Evolutionary conservation across 2,329 filamentous ascomycete genomes (phyloP).

Genomic region (Dendryphion nanum): DNA sequence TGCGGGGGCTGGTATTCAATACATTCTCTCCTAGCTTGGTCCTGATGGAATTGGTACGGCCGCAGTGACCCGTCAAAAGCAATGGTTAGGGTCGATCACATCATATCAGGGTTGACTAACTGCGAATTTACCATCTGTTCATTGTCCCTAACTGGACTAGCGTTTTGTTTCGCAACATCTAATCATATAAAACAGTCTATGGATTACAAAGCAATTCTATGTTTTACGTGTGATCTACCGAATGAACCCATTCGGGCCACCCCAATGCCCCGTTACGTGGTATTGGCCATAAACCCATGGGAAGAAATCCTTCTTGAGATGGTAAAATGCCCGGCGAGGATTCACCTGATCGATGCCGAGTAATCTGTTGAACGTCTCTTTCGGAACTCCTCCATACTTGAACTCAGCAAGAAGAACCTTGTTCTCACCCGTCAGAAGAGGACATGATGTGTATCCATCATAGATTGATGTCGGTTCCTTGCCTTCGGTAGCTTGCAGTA

Average conservation of each 20-base stretch:
- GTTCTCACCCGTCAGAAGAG: constrained; percentile 50
- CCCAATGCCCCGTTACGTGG: constrained; percentile 64
- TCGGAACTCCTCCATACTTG: constrained; percentile 62
- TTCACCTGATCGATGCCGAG: constrained; percentile 58
- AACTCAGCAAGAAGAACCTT: constrained; percentile 66
- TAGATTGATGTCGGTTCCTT: constrained; percentile 26
- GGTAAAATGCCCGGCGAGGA: constrained; percentile 59
- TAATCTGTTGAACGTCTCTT: constrained; percentile 59
- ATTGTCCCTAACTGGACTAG: no score
- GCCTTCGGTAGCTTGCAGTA: constrained; percentile 27
- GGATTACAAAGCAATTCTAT: no score
- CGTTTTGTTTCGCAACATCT: no score
- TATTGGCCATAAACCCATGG: constrained; percentile 63
- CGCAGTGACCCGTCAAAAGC: no score
- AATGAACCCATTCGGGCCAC: constrained; percentile 55
- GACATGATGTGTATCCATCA: constrained; percentile 43
- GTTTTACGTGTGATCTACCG: no score
- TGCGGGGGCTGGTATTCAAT: no score
- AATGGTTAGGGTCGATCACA: no score
- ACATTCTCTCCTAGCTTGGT: no score
- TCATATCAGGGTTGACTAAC: no score
- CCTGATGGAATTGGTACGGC: no score
- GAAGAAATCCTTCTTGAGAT: constrained; percentile 67
- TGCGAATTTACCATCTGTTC: no score
- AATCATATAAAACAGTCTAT: no score